A percentile compares a stretch with the other conserved stretches of the same genome.
phyloP scores from a whole-genome alignment of 257 asterid species.

The Solanum ahanhuiri region DNA sequence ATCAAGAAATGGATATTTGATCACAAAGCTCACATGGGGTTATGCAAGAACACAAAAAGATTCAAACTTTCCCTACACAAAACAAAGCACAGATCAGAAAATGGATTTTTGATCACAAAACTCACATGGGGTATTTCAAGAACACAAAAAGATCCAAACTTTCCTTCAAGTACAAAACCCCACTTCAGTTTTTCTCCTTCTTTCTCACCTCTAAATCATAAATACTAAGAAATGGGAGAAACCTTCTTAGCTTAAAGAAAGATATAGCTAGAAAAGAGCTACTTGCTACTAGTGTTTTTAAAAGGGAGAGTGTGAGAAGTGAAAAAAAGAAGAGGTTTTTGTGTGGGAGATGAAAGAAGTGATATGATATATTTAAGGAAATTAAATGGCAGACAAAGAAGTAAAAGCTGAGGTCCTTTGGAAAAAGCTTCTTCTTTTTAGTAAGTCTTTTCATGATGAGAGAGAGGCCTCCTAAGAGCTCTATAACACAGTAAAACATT shows the following conservation, averaged over 20 bases:
- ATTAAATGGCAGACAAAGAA: constrained; percentile 77
- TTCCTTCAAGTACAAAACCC: neutral
- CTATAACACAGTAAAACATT: neutral
- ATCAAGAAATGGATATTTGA: neutral
- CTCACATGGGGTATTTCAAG: neutral
- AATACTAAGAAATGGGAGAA: neutral
- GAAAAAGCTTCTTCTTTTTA: constrained; percentile 20
- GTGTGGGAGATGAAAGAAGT: constrained; percentile 12
- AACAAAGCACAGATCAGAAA: neutral
- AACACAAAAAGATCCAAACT: neutral
- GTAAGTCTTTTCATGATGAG: constrained; percentile 43
- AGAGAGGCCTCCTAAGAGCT: constrained; percentile 19
- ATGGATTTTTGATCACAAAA: neutral
- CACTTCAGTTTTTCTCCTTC: neutral
- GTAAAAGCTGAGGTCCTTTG: constrained; percentile 53
- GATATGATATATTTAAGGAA: constrained; percentile 37
- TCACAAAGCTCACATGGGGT: neutral
- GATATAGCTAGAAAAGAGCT: neutral
- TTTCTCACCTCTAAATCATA: neutral
- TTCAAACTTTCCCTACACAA: neutral
- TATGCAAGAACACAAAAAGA: neutral
- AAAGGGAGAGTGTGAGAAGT: constrained; percentile 16
- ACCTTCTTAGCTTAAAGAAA: neutral
- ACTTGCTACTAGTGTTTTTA: neutral
- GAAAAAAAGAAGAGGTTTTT: constrained; percentile 2